A percentile compares a stretch with the other conserved stretches of the same genome.
These are phyloP conservation scores for Penicillium argentinense DNA, from an alignment of 495 filamentous ascomycete species.

Conservation along the genomic window DNA sequence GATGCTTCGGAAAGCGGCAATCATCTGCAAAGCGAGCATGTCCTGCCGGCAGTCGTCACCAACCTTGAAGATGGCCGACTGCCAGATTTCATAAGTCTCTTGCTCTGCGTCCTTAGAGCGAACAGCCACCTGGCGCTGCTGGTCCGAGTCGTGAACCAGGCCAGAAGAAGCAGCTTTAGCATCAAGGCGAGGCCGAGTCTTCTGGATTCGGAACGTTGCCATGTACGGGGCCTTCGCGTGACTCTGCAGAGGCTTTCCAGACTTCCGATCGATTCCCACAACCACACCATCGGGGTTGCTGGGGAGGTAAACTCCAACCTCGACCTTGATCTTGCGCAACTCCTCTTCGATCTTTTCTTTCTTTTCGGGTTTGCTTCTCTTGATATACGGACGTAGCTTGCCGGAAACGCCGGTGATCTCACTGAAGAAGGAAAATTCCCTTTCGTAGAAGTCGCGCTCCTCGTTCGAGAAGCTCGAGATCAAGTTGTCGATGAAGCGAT, in stretches of 20 bases:
- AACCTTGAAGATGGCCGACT: slow-evolving; percentile 99
- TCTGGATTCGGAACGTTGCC: slow-evolving; percentile 96
- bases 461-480: slow-evolving; percentile 73
- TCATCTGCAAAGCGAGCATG: slow-evolving; percentile 95
- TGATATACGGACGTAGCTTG: slow-evolving; percentile 91
- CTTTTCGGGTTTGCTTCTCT: slow-evolving; percentile 91
- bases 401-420: slow-evolving; percentile 95
- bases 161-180: slow-evolving; percentile 15
- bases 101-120: slow-evolving; percentile 37
- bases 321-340: slow-evolving; percentile 91
- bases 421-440: slow-evolving; percentile 96
- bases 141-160: slow-evolving; percentile 35
- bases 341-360: slow-evolving; percentile 99
- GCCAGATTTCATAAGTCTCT: slow-evolving; percentile 86
- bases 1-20: slow-evolving; percentile 93
- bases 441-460: slow-evolving; percentile 86
- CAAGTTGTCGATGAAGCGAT: slow-evolving; percentile 83
- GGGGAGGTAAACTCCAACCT: slow-evolving; percentile 94
- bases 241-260: slow-evolving; percentile 93
- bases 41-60: slow-evolving; percentile 98
- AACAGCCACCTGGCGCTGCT: slow-evolving; percentile 53
- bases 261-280: slow-evolving; percentile 95
- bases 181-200: slow-evolving; percentile 54
- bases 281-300: slow-evolving; percentile 97
- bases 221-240: slow-evolving; percentile 98